Percentiles rank a stretch among this genome's conserved stretches.
Evolutionary conservation across 495 filamentous ascomycete species (phyloP).

Genomic region (Tuber melanosporum): DNA sequence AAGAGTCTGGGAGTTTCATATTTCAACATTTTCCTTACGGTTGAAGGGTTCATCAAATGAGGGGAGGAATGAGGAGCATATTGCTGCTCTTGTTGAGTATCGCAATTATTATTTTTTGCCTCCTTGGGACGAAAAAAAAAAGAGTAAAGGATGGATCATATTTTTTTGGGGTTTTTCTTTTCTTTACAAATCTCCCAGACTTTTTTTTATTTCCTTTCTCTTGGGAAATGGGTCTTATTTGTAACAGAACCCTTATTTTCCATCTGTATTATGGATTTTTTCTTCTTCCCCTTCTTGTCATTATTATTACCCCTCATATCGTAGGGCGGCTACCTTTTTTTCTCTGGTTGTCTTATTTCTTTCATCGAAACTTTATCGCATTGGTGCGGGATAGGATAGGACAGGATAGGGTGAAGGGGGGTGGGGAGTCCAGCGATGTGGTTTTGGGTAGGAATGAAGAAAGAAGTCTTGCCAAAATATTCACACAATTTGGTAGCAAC

Average conservation of each 20-base stretch:
- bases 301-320: background rate
- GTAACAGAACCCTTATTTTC: conserved; percentile 3
- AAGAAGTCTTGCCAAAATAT: background rate
- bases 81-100: background rate
- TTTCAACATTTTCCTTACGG: conserved; percentile 1
- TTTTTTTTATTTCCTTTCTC: conserved; percentile 2
- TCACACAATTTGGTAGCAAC: background rate
- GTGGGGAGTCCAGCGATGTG: background rate
- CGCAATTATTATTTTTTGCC: background rate
- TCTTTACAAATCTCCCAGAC: background rate
- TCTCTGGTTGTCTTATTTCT: background rate
- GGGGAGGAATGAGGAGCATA: background rate
- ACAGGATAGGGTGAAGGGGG: background rate
- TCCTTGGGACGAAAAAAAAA: background rate
- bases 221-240: conserved; percentile 7
- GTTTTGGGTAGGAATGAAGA: background rate
- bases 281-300: background rate
- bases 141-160: conserved; percentile 5
- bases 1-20: conserved; percentile 1
- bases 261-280: background rate
- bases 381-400: background rate
- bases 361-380: background rate
- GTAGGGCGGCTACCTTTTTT: background rate
- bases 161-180: background rate
- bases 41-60: background rate